Percentiles rank a stretch among this genome's conserved stretches.
These are phyloP conservation scores for Lotmaria passim DNA, from an alignment of 208 protist species.

Conservation along the genomic window DNA sequence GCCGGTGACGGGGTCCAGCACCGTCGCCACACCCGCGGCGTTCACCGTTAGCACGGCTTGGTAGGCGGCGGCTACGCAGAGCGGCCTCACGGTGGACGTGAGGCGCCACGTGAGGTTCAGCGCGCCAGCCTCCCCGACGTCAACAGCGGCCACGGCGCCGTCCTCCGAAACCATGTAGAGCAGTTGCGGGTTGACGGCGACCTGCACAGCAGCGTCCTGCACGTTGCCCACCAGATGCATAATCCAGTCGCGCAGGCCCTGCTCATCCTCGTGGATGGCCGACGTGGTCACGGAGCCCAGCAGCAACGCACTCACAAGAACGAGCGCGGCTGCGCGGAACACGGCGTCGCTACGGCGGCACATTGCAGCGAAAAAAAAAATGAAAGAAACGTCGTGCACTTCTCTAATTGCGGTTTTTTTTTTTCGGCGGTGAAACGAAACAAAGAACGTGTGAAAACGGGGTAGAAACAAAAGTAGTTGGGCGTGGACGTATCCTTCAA, in stretches of 20 bases:
- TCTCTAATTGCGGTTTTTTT: background rate
- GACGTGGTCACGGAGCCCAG: slow-evolving; percentile 17
- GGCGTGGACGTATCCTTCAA: no score
- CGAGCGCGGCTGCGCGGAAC: slow-evolving; percentile 1
- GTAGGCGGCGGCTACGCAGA: slow-evolving; percentile 51
- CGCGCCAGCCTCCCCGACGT: slow-evolving; percentile 26
- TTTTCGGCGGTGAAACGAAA: background rate
- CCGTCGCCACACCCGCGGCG: slow-evolving; percentile 40
- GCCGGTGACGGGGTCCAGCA: slow-evolving; percentile 61
- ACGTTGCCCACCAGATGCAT: slow-evolving; percentile 79
- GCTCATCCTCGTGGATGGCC: slow-evolving; percentile 89
- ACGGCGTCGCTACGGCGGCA: background rate
- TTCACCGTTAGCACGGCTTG: slow-evolving; percentile 53
- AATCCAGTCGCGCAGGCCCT: slow-evolving; percentile 84
- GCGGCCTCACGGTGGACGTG: slow-evolving; percentile 48
- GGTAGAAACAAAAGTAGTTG: no score
- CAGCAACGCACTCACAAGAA: slow-evolving; percentile 3
- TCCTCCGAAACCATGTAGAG: slow-evolving; percentile 64
- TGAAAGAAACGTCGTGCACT: background rate
- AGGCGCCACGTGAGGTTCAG: slow-evolving; percentile 68
- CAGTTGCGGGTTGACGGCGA: slow-evolving; percentile 36
- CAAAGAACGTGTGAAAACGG: no score
- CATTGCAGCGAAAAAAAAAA: background rate
- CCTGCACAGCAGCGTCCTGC: slow-evolving; percentile 56
- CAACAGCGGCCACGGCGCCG: slow-evolving; percentile 75